Evolutionary conservation across 805 yeast species (phyloP), one percentile per base, ranked within the genome.

Genomic region (Metschnikowia proteae): DNA sequence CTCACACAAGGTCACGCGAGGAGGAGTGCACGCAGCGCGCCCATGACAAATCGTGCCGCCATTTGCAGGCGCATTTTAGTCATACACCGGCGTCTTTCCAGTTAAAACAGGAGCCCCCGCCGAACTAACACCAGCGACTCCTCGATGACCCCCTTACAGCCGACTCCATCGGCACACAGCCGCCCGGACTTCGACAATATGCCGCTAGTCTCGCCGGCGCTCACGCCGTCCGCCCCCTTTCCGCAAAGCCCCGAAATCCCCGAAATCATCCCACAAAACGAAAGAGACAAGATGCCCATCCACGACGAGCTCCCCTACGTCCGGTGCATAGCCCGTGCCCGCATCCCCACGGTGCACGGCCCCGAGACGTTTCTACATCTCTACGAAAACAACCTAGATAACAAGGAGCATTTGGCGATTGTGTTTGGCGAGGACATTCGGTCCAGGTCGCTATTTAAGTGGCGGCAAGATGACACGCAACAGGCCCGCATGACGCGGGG

Each of bases 401-500:
- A 82, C 43, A 94, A 94, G 65, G 99, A 94, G 67, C 99, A 94
- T 68, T 70, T 94, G 60, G 99, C 99, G 5, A 92, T 94, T 50
- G 99, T 94, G 4, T 92, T 94, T 70, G 97, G 98, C 7, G 96
- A 89, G 60, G 86, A 86, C 56, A 84, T 94, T 46, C 76, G 96
- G 56, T 88, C 96, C 2, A 76, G 78, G 60, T 73, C 89, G 3
- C 71, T 94, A 44, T 94, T 81, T 68, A 76, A 70, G 39, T 70
- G 69, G 44, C 71, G 88, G 46, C 70, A 70, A 0, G 80, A 81
- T 39, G 99, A 94, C 54, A 75, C 96, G 0, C 97, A 90, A 66
- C 84, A 81, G 58, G 97, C 89, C 64, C 70, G 99, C 57, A 94
- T 94, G 97, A 90, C 96, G n/a, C 78, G 99, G 57, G 99, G 99